Percentiles rank a stretch among this genome's conserved stretches.
Evolutionary conservation across 192 early-diverging fungal species (phyloP).

Genomic region (Umbelopsis sp.): DNA sequence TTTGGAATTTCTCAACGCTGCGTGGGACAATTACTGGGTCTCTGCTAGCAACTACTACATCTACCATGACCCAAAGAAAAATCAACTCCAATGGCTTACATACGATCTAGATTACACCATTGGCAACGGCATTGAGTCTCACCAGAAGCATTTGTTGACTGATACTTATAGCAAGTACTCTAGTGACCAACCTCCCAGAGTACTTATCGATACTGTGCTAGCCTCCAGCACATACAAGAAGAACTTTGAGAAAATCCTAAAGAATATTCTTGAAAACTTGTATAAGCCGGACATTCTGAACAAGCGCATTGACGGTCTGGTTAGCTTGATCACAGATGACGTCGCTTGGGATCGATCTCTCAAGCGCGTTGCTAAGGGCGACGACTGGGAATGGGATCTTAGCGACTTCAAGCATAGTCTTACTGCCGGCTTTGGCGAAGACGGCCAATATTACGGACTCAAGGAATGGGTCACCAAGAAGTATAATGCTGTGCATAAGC

Average conservation of each 20-base stretch:
- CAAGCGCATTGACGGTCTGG: conserved; percentile 31
- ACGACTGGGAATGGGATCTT: conserved; percentile 13
- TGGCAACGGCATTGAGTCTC: conserved; percentile 28
- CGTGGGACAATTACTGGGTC: conserved; percentile 39
- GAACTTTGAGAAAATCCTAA: conserved; percentile 38
- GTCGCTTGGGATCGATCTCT: conserved; percentile 41
- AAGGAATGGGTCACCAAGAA: conserved; percentile 28
- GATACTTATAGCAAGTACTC: conserved; percentile 24
- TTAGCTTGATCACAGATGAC: conserved; percentile 39
- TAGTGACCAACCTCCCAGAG: conserved; percentile 22
- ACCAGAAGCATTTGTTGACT: conserved; percentile 10
- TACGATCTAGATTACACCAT: conserved; percentile 44
- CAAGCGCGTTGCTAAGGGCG: conserved; percentile 19
- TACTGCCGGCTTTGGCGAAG: conserved; percentile 4
- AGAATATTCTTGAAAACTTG: conserved; percentile 32
- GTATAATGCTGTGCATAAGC: conserved; percentile 11
- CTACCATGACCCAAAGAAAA: conserved; percentile 43
- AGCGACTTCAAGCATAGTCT: conserved; percentile 3
- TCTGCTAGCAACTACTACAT: conserved; percentile 43
- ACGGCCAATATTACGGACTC: conserved; percentile 12
- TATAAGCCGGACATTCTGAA: conserved; percentile 37
- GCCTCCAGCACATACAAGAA: conserved; percentile 36
- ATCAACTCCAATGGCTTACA: conserved; percentile 40
- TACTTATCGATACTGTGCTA: conserved; percentile 36
- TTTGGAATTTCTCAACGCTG: conserved; percentile 39